phyloP scores from a whole-genome alignment of 345 rosid genomes.

The Garcia nutans region DNA sequence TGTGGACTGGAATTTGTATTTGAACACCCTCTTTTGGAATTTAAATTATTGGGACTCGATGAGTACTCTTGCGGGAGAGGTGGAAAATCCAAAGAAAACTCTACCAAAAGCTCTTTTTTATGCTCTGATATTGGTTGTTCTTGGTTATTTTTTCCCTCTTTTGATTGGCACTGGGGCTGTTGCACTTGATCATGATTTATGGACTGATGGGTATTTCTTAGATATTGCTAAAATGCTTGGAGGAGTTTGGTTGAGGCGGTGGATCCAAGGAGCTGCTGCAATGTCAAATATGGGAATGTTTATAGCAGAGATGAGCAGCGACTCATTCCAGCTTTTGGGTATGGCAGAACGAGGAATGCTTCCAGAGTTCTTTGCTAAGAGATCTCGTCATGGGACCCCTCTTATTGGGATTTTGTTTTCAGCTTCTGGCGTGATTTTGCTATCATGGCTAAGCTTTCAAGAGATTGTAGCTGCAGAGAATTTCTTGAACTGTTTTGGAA shows the following conservation, averaged over 20 bases:
- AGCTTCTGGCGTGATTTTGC: conserved; percentile 62
- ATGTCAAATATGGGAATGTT: conserved; percentile 75
- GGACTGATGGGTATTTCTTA: conserved; percentile 76
- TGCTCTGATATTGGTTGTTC: conserved; percentile 58
- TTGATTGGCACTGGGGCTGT: conserved; percentile 63
- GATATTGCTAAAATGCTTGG: conserved; percentile 62
- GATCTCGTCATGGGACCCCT: conserved; percentile 67
- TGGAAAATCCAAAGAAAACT: conserved; percentile 60
- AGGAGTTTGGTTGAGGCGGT: conserved; percentile 70
- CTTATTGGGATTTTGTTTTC: conserved; percentile 60
- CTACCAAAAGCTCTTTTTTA: conserved; percentile 66
- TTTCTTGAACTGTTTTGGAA: conserved; percentile 67
- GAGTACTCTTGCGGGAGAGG: conserved; percentile 73
- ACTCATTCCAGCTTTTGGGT: conserved; percentile 78
- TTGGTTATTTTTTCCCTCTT: conserved; percentile 63
- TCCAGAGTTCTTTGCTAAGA: conserved; percentile 59
- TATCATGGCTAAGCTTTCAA: conserved; percentile 74
- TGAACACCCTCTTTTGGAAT: conserved; percentile 76
- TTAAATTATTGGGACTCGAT: conserved; percentile 80
- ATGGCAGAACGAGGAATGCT: conserved; percentile 81
- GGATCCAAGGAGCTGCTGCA: conserved; percentile 79
- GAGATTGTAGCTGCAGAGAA: conserved; percentile 76
- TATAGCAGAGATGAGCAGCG: conserved; percentile 78
- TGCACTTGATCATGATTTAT: conserved; percentile 54
- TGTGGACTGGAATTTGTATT: conserved; percentile 64